Evolutionary conservation across 148 eudicot genomes (phyloP), one percentile per base, ranked within the genome.

Genomic region (Linanthus parryae): DNA sequence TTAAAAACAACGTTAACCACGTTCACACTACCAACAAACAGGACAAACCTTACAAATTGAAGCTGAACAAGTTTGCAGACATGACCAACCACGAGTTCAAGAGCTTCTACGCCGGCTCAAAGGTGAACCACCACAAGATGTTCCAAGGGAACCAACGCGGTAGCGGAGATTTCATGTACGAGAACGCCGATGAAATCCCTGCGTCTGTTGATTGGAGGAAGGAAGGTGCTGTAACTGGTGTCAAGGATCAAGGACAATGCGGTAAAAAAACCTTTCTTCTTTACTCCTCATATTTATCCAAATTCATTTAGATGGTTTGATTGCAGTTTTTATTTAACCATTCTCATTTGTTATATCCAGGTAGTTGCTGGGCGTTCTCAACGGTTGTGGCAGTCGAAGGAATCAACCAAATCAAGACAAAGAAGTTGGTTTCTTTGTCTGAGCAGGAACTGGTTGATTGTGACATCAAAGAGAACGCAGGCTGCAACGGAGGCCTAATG

Each of bases 281-380:
- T 20, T 44, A 20, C 15, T 9, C 12, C 13, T 7, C 10, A 10
- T 42, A 8, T 13, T n/a, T 8, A 1, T 19, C 9, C 8, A 18
- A 18, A 7, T 7, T 12, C 21, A 1, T n/a, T n/a, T n/a, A n/a
- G n/a, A 24, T 46, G 30, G 2, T 47, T 11, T 26, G 18, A 46
- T 24, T 46, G 13, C 38, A 50, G 22, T 44, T 47, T n/a, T n/a
- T n/a, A n/a, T n/a, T n/a, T n/a, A n/a, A n/a, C n/a, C n/a, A n/a
- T n/a, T n/a, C n/a, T n/a, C n/a, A n/a, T n/a, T n/a, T n/a, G n/a
- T n/a, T n/a, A n/a, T 11, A 37, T 46, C 54, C 82, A 88, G 96
- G 96, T 24, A 88, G 97, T 62, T 88, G 97, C 58, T 88, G 97
- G 97, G 88, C 97, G 35, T 88, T 88, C 59, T 88, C 97, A 9